Conservation (phyloP, 257 asterid species). For the Solanum tarijense region DNA sequence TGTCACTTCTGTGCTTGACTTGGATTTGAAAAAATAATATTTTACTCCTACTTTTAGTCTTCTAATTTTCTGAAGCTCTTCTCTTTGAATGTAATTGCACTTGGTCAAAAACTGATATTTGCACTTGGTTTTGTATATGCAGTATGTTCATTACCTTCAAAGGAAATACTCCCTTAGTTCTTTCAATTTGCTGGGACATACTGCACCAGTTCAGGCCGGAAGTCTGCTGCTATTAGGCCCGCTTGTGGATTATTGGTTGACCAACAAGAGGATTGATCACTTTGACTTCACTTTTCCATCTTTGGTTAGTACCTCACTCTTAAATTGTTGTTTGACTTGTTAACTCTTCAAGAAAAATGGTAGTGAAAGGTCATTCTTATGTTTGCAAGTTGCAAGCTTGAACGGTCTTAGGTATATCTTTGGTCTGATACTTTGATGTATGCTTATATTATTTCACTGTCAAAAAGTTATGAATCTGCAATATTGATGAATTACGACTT, state of each 20-base stretch:
- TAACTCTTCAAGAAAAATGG: not conserved
- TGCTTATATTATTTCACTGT: not conserved
- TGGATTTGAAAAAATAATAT: not conserved
- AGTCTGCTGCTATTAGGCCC: constrained; percentile 82
- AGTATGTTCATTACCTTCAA: constrained; percentile 96
- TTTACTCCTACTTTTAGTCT: not conserved
- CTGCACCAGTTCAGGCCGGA: constrained; percentile 96
- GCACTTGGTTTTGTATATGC: constrained; percentile 21
- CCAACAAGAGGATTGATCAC: constrained; percentile 75
- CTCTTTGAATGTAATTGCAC: not conserved
- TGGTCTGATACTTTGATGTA: not conserved
- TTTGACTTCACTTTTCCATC: constrained; percentile 53
- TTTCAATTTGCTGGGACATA: constrained; percentile 95
- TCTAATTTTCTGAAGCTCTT: not conserved
- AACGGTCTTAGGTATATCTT: not conserved
- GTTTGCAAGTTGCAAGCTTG: not conserved
- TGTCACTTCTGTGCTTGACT: not conserved
- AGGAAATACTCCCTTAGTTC: constrained; percentile 92
- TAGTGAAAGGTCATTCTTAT: not conserved
- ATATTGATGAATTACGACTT: not conserved
- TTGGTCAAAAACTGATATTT: not conserved
- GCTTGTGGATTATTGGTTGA: constrained; percentile 83
- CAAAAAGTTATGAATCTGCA: not conserved
- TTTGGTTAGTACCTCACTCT: constrained; percentile 34
- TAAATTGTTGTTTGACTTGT: not conserved